Percentiles rank a stretch among this genome's conserved stretches.
These are phyloP conservation scores for Blastobotrys arbuscula DNA, from an alignment of 1,139 yeast species.

Conservation along the genomic window DNA sequence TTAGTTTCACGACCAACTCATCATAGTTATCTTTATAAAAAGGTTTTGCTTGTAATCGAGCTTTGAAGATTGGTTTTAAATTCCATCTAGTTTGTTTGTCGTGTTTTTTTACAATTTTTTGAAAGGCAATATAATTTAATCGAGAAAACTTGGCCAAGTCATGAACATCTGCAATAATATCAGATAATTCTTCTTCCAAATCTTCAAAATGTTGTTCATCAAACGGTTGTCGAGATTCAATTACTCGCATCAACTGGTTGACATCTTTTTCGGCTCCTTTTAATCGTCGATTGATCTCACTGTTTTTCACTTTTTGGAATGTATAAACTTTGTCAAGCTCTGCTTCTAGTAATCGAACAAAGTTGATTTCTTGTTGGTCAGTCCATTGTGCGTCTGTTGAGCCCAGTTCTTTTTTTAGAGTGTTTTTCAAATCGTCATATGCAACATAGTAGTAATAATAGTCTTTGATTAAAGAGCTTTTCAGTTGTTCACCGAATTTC, in stretches of 20 bases:
- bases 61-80: slow-evolving; percentile 87
- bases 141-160: slow-evolving; percentile 91
- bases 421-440: slow-evolving; percentile 83
- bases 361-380: slow-evolving; percentile 71
- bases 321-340: slow-evolving; percentile 89
- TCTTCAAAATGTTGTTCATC: slow-evolving; percentile 82
- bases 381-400: slow-evolving; percentile 49
- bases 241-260: slow-evolving; percentile 51
- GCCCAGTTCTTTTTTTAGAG: slow-evolving; percentile 62
- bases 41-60: slow-evolving; percentile 85
- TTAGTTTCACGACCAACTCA: slow-evolving; percentile 76
- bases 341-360: slow-evolving; percentile 63
- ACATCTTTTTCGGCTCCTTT: slow-evolving; percentile 73
- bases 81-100: slow-evolving; percentile 83
- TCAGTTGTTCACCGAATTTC: slow-evolving; percentile 42
- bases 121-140: slow-evolving; percentile 92
- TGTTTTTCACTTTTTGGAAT: slow-evolving; percentile 80
- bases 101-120: slow-evolving; percentile 91
- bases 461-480: slow-evolving; percentile 45
- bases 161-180: slow-evolving; percentile 94
- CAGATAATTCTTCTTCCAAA: slow-evolving; percentile 85
- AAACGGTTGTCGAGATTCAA: slow-evolving; percentile 32
- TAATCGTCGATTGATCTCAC: slow-evolving; percentile 77
- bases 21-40: slow-evolving; percentile 95
- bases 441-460: slow-evolving; percentile 85